These are phyloP conservation scores for Oryza longistaminata DNA, from an alignment of 176 grass and related monocot species.

Conservation along the genomic window DNA sequence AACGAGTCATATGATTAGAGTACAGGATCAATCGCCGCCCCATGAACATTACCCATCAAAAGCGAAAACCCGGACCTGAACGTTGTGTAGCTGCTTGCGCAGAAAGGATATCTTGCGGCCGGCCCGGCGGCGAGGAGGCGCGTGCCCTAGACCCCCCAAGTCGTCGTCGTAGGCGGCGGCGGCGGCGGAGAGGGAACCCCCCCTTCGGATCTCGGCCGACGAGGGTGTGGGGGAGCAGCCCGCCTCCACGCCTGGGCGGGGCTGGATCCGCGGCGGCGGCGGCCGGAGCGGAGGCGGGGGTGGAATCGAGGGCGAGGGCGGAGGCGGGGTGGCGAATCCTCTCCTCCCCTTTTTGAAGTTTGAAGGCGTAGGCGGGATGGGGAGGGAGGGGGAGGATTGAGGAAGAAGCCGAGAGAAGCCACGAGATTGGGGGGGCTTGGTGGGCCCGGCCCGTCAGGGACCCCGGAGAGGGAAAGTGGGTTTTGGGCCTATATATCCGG, in stretches of 20 bases:
- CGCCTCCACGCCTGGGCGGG: not conserved
- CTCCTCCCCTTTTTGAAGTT: not conserved
- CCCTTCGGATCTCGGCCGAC: constrained; percentile 1
- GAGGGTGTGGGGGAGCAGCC: not conserved
- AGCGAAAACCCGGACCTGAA: no score
- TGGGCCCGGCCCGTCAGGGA: not conserved
- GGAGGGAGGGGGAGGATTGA: not conserved
- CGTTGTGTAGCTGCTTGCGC: no score
- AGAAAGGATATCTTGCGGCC: no score
- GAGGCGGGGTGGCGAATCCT: not conserved
- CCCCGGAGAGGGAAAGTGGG: not conserved
- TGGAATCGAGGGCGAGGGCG: not conserved
- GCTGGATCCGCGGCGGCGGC: not conserved
- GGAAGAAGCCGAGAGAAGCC: not conserved
- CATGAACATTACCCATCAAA: no score
- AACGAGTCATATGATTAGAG: no score
- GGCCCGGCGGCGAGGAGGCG: no score
- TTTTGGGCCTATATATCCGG: no score
- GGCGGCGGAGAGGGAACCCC: not conserved
- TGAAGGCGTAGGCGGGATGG: constrained; percentile 8
- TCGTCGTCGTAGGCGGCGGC: no score
- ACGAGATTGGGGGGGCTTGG: not conserved
- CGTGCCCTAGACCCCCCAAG: no score
- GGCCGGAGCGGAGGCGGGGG: not conserved
- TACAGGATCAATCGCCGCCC: no score